These are phyloP conservation scores for Uncinocarpus reesii DNA, from an alignment of 2,329 filamentous ascomycete genomes.

Conservation along the genomic window DNA sequence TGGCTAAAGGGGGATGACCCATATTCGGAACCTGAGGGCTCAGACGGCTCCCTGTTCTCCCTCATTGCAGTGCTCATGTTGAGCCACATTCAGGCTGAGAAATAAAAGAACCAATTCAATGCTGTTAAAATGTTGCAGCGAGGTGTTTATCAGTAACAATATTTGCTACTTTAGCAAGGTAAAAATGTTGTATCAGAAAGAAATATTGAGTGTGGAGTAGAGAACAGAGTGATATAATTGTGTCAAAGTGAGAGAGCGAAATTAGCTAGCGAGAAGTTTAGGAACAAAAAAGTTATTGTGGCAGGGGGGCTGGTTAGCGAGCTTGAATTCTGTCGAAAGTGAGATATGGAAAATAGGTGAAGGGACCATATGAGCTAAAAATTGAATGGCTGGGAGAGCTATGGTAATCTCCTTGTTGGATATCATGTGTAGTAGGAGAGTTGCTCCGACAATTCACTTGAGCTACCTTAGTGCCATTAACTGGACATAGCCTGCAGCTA, in stretches of 20 bases:
- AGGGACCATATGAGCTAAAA: background rate
- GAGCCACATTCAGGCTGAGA: background rate
- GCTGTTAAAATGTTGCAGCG: too few species aligned
- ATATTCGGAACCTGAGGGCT: background rate
- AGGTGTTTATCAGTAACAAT: too few species aligned
- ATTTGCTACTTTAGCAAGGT: background rate
- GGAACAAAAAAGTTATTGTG: background rate
- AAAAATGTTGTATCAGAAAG: background rate
- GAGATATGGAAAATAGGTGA: background rate
- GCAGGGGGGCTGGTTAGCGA: background rate
- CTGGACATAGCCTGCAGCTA: background rate
- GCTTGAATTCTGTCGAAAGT: background rate
- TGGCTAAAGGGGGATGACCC: background rate
- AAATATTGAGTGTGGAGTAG: background rate
- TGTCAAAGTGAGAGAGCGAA: background rate
- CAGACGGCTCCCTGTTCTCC: background rate
- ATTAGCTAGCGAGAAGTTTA: background rate
- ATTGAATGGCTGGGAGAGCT: background rate
- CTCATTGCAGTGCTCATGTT: background rate
- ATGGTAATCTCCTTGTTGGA: background rate
- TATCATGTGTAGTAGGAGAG: background rate
- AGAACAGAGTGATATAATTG: background rate
- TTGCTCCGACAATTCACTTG: constrained; percentile 1
- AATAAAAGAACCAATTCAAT: background rate
- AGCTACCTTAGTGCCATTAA: background rate